A percentile compares a stretch with the other conserved stretches of the same genome.
These are phyloP conservation scores for Xerophyta viscosa DNA, from an alignment of 106 monocot species.

Conservation along the genomic window DNA sequence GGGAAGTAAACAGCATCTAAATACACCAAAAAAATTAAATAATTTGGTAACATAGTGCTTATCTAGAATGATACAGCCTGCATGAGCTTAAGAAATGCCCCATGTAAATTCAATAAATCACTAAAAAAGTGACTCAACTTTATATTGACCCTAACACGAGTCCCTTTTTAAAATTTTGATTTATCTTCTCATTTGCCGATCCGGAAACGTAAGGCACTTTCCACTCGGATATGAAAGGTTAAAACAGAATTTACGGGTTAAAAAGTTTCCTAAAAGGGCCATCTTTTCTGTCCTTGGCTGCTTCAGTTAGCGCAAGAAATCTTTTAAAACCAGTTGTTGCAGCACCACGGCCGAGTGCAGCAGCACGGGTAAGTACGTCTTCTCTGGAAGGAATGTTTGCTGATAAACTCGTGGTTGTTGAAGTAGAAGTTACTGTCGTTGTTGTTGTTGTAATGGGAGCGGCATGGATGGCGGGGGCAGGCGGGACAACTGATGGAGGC, in stretches of 20 bases:
- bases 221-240: no score
- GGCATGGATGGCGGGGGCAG: constrained; percentile 15
- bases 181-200: no score
- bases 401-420: not conserved
- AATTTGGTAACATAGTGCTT: no score
- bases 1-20: no score
- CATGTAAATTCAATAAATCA: no score
- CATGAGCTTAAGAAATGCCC: no score
- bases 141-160: no score
- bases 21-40: no score
- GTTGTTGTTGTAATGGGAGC: constrained; percentile 9
- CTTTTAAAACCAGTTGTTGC: constrained; percentile 98
- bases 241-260: constrained; percentile 28
- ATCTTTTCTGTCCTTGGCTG: constrained; percentile 92
- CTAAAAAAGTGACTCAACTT: no score
- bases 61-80: no score
- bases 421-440: constrained; percentile 5
- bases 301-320: constrained; percentile 95
- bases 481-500: constrained; percentile 36
- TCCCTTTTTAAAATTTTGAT: no score
- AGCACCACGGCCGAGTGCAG: constrained; percentile 98
- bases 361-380: constrained; percentile 94
- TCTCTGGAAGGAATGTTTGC: constrained; percentile 55
- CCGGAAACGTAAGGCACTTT: no score
- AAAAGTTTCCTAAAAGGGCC: constrained; percentile 95